Evolutionary conservation across 2,329 filamentous ascomycete species (phyloP).

Genomic region (Setomelanomma holmii): DNA sequence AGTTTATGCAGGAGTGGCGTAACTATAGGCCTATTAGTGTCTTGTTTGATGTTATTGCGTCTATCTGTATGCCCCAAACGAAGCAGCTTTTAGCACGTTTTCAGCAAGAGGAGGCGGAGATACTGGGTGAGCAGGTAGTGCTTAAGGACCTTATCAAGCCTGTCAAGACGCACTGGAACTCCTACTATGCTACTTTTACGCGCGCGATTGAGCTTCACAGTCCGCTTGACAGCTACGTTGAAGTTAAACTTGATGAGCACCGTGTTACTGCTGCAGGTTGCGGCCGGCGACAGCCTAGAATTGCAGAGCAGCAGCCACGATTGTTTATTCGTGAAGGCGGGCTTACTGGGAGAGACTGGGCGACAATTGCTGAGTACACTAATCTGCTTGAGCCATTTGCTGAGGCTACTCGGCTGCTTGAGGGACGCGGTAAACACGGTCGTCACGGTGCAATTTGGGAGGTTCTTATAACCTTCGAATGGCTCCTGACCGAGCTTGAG

Average conservation of each 20-base stretch:
- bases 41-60: conserved; percentile 8
- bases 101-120: neutral
- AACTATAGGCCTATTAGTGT: conserved; percentile 7
- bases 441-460: too few relatives aligned
- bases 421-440: too few relatives aligned
- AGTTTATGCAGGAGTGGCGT: conserved; percentile 4
- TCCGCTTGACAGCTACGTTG: too few relatives aligned
- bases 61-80: conserved; percentile 6
- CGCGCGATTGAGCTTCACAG: too few relatives aligned
- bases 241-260: neutral
- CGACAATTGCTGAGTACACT: conserved; percentile 4
- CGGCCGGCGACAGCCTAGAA: neutral
- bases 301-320: neutral
- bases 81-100: conserved; percentile 3
- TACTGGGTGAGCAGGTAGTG: neutral
- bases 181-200: too few relatives aligned
- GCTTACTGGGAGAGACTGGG: neutral
- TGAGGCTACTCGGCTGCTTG: conserved; percentile 1
- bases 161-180: conserved; percentile 1
- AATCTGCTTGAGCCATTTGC: conserved; percentile 1
- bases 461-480: too few relatives aligned
- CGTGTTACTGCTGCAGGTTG: neutral
- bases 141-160: neutral
- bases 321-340: conserved; percentile 1
- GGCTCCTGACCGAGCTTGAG: too few relatives aligned